Evolutionary conservation across 331 rosid genomes (phyloP), one percentile per base, ranked within the genome.

Genomic region (Spiraea crenata): DNA sequence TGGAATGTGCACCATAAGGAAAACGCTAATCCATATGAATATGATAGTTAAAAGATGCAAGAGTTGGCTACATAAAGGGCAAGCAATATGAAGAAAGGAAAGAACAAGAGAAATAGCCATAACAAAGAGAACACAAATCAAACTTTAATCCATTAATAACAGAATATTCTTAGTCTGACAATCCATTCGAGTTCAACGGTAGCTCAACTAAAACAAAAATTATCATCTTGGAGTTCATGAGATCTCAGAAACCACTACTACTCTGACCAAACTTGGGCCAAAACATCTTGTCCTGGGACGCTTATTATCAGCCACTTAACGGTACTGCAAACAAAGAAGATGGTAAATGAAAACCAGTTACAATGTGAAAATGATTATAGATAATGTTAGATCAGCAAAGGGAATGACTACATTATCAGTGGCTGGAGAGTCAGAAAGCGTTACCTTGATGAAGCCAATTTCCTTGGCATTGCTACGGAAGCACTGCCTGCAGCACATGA

Each of bases 381-480:
- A 42, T n/a, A 6, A 34, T 41, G 19, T 9, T 9, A 69, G 41
- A 42, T n/a, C 34, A 10, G 35, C 31, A 19, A 16, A 10, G 2
- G 7, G 1, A 57, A 42, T 63, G 4, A 45, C 1, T 0, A 44
- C 12, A 1, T 1, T 0, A n/a, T 3, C 74, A 2, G 17, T 20
- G 5, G 59, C 52, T 19, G 5, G 6, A 5, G 3, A 5, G 4
- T 2, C 41, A 9, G 4, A 3, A 67, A 64, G 19, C 5, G 37
- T 54, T 39, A 83, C 96, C 97, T 93, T 93, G 11, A 93, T 88
- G 83, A 93, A 93, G 60, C 98, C 96, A 72, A 90, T 93, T 77
- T 93, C 96, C 88, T 93, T 93, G 85, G 98, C 96, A 9, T 93
- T 90, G 83, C 96, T 89, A 34, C 92, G 92, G 86, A 93, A 93